These are phyloP conservation scores for Penicillium cinerascens DNA, from an alignment of 495 filamentous ascomycete genomes.

Conservation along the genomic window DNA sequence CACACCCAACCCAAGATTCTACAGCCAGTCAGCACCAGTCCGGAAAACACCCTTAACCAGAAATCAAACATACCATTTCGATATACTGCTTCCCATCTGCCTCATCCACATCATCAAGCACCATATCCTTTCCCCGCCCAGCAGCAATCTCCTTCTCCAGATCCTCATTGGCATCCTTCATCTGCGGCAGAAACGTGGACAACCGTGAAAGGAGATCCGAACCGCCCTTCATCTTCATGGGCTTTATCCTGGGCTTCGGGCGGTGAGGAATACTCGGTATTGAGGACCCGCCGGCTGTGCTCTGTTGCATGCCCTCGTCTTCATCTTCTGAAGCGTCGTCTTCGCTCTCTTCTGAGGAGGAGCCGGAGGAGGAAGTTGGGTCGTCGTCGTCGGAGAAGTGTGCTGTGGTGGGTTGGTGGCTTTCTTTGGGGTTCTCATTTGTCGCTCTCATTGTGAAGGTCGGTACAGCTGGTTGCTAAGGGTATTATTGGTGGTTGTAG, in stretches of 20 bases:
- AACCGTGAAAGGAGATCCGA: conserved; percentile 37
- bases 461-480: not conserved
- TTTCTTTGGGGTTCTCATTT: not conserved
- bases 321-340: conserved; percentile 24
- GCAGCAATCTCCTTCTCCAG: conserved; percentile 41
- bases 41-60: not conserved
- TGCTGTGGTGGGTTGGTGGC: not conserved
- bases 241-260: conserved; percentile 36
- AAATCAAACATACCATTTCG: conserved; percentile 43
- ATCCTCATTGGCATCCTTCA: conserved; percentile 47
- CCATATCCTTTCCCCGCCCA: conserved; percentile 30
- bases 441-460: conserved; percentile 13
- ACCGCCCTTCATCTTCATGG: conserved; percentile 15
- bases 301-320: conserved; percentile 17
- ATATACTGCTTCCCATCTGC: conserved; percentile 42
- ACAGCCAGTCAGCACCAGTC: not conserved
- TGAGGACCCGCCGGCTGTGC: conserved; percentile 9
- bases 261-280: conserved; percentile 30
- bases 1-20: conserved; percentile 53
- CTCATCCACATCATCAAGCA: conserved; percentile 36
- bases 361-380: conserved; percentile 39
- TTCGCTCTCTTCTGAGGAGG: conserved; percentile 25
- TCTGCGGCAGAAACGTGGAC: conserved; percentile 45
- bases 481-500: not conserved
- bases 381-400: conserved; percentile 26